phyloP scores from a whole-genome alignment of 2,329 filamentous ascomycete species.

The Magnaporthiopsis incrustans region DNA sequence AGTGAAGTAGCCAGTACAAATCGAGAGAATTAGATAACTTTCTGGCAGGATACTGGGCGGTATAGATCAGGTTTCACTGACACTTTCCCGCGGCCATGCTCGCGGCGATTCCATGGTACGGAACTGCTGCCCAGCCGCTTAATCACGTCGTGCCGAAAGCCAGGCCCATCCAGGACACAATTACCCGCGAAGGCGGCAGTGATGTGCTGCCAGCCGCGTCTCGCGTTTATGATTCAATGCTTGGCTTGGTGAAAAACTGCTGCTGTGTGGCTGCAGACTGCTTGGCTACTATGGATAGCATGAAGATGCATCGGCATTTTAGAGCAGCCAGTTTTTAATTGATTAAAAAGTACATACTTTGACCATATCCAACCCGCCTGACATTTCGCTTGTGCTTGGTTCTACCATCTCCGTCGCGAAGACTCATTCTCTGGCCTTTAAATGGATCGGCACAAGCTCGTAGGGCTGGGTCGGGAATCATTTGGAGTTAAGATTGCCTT shows the following conservation, averaged over 20 bases:
- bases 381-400: no score
- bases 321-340: neutral
- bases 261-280: neutral
- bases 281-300: neutral
- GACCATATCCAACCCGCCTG: no score
- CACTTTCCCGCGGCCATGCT: neutral
- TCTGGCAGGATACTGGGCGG: neutral
- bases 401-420: no score
- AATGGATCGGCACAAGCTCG: no score
- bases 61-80: neutral
- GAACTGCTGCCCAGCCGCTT: slow-evolving; percentile 1
- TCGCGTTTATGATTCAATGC: neutral
- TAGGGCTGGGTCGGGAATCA: no score
- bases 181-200: neutral
- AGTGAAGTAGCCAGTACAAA: neutral
- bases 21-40: neutral
- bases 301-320: neutral
- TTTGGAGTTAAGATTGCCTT: no score
- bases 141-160: neutral
- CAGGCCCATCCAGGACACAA: neutral
- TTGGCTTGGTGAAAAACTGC: neutral
- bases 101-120: neutral
- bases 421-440: no score
- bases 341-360: neutral
- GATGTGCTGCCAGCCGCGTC: neutral